Conservation (phyloP, 225 moss, liverwort and hornwort genomes). For the Straminergon stramineum region DNA sequence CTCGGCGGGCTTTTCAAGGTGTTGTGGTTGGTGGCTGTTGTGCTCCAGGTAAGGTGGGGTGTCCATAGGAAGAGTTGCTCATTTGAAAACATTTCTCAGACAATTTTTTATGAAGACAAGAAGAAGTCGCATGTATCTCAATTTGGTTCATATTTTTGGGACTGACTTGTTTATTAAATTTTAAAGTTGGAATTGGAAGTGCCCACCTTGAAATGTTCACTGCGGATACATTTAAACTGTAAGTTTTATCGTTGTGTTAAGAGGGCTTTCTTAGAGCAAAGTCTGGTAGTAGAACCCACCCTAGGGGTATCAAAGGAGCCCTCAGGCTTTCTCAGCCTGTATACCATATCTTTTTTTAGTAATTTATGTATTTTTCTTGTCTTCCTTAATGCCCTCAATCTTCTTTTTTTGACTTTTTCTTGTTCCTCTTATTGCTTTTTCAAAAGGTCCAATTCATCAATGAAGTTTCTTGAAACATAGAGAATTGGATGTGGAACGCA, state of each 20-base stretch:
- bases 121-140: neutral
- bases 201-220: no score
- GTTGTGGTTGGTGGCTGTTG: constrained; percentile 47
- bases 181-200: neutral
- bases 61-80: neutral
- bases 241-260: neutral
- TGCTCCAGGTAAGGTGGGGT: constrained; percentile 47
- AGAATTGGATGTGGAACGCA: neutral
- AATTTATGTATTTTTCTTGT: neutral
- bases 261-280: neutral
- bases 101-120: neutral
- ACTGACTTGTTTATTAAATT: neutral
- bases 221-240: no score
- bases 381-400: neutral
- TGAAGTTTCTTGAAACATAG: neutral
- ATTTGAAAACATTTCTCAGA: neutral
- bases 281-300: neutral
- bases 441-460: neutral
- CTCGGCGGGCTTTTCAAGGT: constrained; percentile 22
- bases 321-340: neutral
- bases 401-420: neutral
- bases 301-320: neutral
- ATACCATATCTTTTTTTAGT: neutral
- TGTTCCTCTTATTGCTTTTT: neutral
- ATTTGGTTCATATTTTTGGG: neutral